Percentiles rank a stretch among this genome's conserved stretches.
Evolutionary conservation across 116 monocot species (phyloP).

Genomic region (Cymodocea nodosa): DNA sequence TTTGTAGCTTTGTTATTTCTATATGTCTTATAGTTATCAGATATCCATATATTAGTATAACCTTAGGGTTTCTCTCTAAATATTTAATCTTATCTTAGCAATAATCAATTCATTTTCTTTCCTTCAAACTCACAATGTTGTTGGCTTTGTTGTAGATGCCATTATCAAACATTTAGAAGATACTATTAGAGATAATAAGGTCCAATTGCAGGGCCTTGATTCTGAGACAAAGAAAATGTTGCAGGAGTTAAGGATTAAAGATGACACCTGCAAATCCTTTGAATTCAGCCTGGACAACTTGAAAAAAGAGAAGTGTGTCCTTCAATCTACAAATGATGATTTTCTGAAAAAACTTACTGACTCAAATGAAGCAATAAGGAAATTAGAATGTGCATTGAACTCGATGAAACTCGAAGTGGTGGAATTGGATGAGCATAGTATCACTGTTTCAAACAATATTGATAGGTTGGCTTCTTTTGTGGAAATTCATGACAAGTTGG

Average conservation of each 20-base stretch:
- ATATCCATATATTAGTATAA: too few species aligned
- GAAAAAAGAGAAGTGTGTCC: constrained; percentile 43
- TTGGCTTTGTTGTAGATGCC: constrained; percentile 37
- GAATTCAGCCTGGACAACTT: constrained; percentile 25
- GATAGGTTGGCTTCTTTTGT: constrained; percentile 28
- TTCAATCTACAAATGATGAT: constrained; percentile 45
- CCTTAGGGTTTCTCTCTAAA: too few species aligned
- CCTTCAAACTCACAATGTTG: not conserved
- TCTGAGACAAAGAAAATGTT: constrained; percentile 35
- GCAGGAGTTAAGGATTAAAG: constrained; percentile 42
- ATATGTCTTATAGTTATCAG: too few species aligned
- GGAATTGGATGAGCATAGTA: constrained; percentile 55
- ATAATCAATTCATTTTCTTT: too few species aligned
- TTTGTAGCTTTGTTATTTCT: too few species aligned
- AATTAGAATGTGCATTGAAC: constrained; percentile 30
- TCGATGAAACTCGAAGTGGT: constrained; percentile 26
- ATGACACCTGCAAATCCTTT: constrained; percentile 37
- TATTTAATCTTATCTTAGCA: too few species aligned
- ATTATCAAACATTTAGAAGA: constrained; percentile 50
- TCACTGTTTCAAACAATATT: constrained; percentile 27
- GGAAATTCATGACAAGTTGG: constrained; percentile 24
- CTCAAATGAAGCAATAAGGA: constrained; percentile 26
- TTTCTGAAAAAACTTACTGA: constrained; percentile 23
- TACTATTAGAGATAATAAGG: constrained; percentile 34
- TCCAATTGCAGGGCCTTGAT: constrained; percentile 26